Percentiles rank a stretch among this genome's conserved stretches.
These are phyloP conservation scores for Solioccasus polychromus DNA, from an alignment of 768 basidiomycete species.

Conservation along the genomic window DNA sequence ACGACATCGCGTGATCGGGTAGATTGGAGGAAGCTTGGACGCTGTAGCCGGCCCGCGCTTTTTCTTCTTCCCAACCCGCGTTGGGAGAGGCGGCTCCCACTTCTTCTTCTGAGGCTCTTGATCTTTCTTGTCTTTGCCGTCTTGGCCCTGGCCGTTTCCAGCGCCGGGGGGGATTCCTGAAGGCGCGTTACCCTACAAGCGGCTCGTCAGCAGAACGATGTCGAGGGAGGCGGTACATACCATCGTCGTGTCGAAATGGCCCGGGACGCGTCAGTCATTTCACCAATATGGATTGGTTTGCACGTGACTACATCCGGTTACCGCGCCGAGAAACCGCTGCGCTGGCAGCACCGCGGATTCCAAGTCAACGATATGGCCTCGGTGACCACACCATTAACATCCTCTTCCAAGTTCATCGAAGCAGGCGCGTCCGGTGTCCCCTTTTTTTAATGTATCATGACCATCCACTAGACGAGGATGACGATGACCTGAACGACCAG, in stretches of 20 bases:
- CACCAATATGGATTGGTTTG: conserved; percentile 34
- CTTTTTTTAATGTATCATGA: not conserved
- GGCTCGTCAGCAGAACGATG: conserved; percentile 5
- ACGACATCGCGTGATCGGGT: conserved; percentile 92
- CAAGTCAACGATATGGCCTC: conserved; percentile 20
- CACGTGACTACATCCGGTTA: conserved; percentile 19
- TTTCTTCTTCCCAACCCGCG: conserved; percentile 97
- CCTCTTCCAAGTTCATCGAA: conserved; percentile 76
- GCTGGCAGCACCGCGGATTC: no score
- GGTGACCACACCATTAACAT: conserved; percentile 48
- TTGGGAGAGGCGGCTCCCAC: conserved; percentile 98
- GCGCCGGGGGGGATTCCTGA: conserved; percentile 51
- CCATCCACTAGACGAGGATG: conserved; percentile 49
- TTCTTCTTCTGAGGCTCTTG: conserved; percentile 73
- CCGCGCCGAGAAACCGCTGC: conserved; percentile 11
- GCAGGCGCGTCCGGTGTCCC: conserved; percentile 47
- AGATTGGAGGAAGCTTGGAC: conserved; percentile 89
- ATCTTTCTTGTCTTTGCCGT: conserved; percentile 47
- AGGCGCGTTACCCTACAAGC: conserved; percentile 66
- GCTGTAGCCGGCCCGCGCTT: conserved; percentile 85
- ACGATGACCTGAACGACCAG: conserved; percentile 82
- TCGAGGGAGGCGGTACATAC: conserved; percentile 11
- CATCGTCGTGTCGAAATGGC: conserved; percentile 15
- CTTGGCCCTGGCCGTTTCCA: conserved; percentile 42
- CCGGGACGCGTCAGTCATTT: conserved; percentile 51